These are phyloP conservation scores for Aspergillus coremiiformis DNA, from an alignment of 495 filamentous ascomycete species.

Conservation along the genomic window DNA sequence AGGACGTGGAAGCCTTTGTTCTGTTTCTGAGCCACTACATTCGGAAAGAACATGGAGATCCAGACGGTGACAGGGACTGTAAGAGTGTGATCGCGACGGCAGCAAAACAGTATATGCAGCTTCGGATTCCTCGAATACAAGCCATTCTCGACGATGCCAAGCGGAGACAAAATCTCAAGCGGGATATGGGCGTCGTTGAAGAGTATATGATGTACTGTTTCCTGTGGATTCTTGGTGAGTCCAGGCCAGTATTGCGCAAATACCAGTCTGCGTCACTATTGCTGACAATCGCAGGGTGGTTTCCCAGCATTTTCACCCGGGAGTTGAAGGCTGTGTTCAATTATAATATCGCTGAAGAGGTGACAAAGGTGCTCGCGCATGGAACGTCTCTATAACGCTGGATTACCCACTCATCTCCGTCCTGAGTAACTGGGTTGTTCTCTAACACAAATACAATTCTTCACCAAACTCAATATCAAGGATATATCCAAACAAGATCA, in stretches of 20 bases:
- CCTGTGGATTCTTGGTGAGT: conserved; percentile 29
- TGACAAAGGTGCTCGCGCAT: background rate
- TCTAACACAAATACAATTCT: too few relatives aligned
- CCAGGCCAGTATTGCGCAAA: background rate
- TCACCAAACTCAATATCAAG: too few relatives aligned
- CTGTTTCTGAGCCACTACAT: conserved; percentile 30
- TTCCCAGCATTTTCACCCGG: conserved; percentile 1
- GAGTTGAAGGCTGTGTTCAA: background rate
- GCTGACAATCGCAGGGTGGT: conserved; percentile 5
- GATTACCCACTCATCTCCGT: background rate
- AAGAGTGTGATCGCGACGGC: conserved; percentile 20
- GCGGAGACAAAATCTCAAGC: conserved; percentile 24
- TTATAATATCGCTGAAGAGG: conserved; percentile 9
- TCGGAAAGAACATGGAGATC: background rate
- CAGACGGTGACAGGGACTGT: background rate
- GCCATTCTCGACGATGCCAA: conserved; percentile 23
- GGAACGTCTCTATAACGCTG: background rate
- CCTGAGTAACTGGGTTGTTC: too few relatives aligned
- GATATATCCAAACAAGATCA: too few relatives aligned
- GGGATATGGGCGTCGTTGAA: conserved; percentile 22
- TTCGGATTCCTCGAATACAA: conserved; percentile 26
- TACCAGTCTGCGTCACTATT: too few relatives aligned
- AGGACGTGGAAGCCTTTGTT: conserved; percentile 36
- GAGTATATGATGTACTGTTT: conserved; percentile 31
- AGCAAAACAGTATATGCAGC: conserved; percentile 20